phyloP scores from a whole-genome alignment of 176 grass and related monocot species.

The Chloris gayana region DNA sequence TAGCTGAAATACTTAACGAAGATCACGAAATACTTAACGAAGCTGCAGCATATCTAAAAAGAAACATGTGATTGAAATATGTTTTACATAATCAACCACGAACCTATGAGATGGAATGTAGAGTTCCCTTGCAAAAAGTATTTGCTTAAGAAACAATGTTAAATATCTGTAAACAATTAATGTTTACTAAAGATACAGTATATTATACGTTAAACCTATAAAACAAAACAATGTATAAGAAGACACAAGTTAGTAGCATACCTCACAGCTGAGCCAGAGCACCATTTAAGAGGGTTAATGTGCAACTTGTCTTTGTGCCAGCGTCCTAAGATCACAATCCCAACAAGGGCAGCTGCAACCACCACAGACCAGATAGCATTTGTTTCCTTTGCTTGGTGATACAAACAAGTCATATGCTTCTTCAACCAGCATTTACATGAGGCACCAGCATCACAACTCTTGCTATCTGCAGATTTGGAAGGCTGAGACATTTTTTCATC shows the following conservation, averaged over 20 bases:
- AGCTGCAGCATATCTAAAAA: background rate
- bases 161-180: background rate
- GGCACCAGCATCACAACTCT: slow-evolving; percentile 23
- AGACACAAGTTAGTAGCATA: slow-evolving; percentile 17
- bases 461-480: slow-evolving; percentile 16
- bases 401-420: slow-evolving; percentile 70
- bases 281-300: slow-evolving; percentile 55
- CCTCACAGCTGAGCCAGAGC: slow-evolving; percentile 54
- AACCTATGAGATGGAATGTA: background rate
- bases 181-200: background rate
- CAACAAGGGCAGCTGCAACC: slow-evolving; percentile 75
- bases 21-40: background rate
- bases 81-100: background rate
- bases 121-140: too few relatives aligned
- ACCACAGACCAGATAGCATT: slow-evolving; percentile 85
- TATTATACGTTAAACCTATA: background rate
- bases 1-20: background rate
- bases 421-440: slow-evolving; percentile 67
- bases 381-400: slow-evolving; percentile 75
- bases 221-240: slow-evolving; percentile 19
- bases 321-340: slow-evolving; percentile 78
- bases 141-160: background rate
- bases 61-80: background rate
- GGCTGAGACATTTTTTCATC: background rate
- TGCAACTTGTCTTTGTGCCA: slow-evolving; percentile 89